phyloP scores from a whole-genome alignment of 371 early-diverging fungal species.

The Mucor irregularis region DNA sequence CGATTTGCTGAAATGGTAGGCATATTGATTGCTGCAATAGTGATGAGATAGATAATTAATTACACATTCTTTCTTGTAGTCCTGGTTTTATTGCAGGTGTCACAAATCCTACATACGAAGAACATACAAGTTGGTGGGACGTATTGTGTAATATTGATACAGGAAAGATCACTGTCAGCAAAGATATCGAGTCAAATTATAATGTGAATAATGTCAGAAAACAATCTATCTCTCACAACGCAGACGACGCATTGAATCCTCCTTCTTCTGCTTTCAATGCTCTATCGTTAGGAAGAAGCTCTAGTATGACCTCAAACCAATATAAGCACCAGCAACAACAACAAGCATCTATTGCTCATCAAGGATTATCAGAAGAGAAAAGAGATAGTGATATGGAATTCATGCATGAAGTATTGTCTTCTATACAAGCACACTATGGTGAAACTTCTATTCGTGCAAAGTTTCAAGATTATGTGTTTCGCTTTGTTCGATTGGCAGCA shows the following conservation, averaged over 20 bases:
- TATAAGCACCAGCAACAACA: constrained; percentile 11
- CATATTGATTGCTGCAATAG: too few relatives aligned
- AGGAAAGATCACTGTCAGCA: constrained; percentile 88
- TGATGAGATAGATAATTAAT: not conserved
- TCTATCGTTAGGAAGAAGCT: constrained; percentile 15
- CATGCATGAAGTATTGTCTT: constrained; percentile 68
- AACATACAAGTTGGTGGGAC: constrained; percentile 95
- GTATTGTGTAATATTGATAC: constrained; percentile 90
- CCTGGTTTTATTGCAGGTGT: constrained; percentile 96
- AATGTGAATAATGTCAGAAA: constrained; percentile 7
- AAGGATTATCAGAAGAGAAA: constrained; percentile 11
- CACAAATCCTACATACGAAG: constrained; percentile 93
- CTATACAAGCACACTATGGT: constrained; percentile 83
- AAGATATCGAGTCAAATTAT: constrained; percentile 50
- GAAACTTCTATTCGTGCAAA: constrained; percentile 87
- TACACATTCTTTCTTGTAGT: constrained; percentile 30
- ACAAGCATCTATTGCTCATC: not conserved
- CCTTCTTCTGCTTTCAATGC: constrained; percentile 20
- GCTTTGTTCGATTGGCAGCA: constrained; percentile 81
- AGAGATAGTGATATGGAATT: constrained; percentile 44
- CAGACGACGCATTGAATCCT: constrained; percentile 1
- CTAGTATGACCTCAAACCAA: constrained; percentile 12
- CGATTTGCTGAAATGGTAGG: constrained; percentile 74
- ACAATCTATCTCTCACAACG: constrained; percentile 18
- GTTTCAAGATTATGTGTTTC: constrained; percentile 82